Conservation (phyloP, 805 yeast genomes). For the Saturnispora mendoncae region DNA sequence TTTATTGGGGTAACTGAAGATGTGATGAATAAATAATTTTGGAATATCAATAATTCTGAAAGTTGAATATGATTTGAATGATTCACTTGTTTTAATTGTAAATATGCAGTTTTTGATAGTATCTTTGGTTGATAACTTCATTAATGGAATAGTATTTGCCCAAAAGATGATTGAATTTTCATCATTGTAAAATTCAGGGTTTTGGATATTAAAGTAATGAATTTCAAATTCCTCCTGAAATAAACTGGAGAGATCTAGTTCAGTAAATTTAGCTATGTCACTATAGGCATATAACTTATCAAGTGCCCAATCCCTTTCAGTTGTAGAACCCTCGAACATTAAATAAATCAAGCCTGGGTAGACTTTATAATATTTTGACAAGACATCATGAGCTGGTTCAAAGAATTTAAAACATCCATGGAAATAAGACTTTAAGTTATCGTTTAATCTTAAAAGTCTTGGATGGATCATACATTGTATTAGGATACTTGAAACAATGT, state of each 20-base stretch:
- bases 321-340: constrained; percentile 43
- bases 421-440: constrained; percentile 30
- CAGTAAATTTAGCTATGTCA: constrained; percentile 8
- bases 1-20: constrained; percentile 39
- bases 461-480: constrained; percentile 48
- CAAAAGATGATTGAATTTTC: constrained; percentile 39
- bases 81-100: constrained; percentile 21
- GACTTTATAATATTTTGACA: constrained; percentile 18
- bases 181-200: constrained; percentile 39
- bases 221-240: constrained; percentile 47
- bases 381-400: constrained; percentile 10
- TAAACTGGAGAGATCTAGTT: constrained; percentile 27
- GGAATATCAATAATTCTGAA: constrained; percentile 31
- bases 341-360: constrained; percentile 48
- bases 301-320: constrained; percentile 43
- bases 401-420: constrained; percentile 27
- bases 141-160: constrained; percentile 31
- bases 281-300: constrained; percentile 22
- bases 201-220: constrained; percentile 46
- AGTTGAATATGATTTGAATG: constrained; percentile 18
- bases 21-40: constrained; percentile 40
- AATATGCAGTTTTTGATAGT: constrained; percentile 27
- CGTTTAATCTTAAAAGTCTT: constrained; percentile 34
- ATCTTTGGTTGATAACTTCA: constrained; percentile 29
- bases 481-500: constrained; percentile 26